Base-by-base conservation (phyloP, 139 green algal genomes). In the Auxenochlorella pyrenoidosa region DNA sequence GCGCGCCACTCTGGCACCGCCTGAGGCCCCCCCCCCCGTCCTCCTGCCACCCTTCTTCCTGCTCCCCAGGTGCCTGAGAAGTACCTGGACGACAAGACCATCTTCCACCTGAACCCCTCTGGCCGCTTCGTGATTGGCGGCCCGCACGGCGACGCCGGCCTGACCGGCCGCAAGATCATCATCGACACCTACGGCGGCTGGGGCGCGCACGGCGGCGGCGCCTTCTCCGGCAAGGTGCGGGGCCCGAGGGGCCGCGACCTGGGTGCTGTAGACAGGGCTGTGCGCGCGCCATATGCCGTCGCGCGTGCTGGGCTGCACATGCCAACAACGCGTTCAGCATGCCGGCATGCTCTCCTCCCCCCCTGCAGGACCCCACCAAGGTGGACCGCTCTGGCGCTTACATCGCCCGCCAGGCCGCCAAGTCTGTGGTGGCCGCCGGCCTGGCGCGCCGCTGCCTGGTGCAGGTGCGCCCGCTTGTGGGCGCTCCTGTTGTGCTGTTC, bases 171-270 rank as follows among this genome's bases (percentile, higher is more conserved):
- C 86, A 99, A 99, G 95, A 99, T 99, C 93, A 99, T 99, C 93
- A 99, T 99, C 85, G 98, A 99, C 94, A 99, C 98, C 51, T 99
- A 99, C 90, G 98, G 98, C 51, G 98, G 98, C 85, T 99, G 98
- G 98, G 98, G 98, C 80, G 98, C 98, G 0, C 98, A 99, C 92
- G 98, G 98, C 86, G 98, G 98, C 77, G 98, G 98, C 79, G 98
- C 98, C 81, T 99, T 99, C 96, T 99, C 95, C 77, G 97, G 97
- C 88, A 99, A 99, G 95, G 96, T 98, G 72, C 28, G 83, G 21
- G n/a, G n/a, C n/a, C n/a, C n/a, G n/a, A 68, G 22, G 6, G 63
- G 13, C 24, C 18, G 66, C n/a, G n/a, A n/a, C n/a, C n/a, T n/a
- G n/a, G n/a, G n/a, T n/a, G n/a, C n/a, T n/a, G n/a, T n/a, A n/a